Conservation (phyloP, 1,284 basidiomycete genomes). For the Fomes fomentarius region DNA sequence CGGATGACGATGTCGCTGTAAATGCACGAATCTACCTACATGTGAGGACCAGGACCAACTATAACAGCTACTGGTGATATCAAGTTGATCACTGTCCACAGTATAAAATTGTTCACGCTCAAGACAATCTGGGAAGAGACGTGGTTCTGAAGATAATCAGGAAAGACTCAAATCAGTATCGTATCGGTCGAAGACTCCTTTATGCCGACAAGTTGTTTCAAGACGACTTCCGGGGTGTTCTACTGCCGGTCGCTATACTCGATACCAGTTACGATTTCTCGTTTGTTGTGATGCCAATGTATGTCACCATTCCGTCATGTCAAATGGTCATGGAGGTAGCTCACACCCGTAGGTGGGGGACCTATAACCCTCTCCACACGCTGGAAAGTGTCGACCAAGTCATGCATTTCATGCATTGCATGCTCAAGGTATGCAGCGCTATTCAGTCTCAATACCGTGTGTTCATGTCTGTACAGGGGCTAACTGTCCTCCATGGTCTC, state of each 20-base stretch:
- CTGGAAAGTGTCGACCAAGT: background rate
- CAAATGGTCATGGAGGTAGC: too few relatives aligned
- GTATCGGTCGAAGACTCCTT: conserved; percentile 1
- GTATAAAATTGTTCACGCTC: background rate
- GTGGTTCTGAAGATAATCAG: conserved; percentile 3
- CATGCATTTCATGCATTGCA: background rate
- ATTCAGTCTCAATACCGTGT: background rate
- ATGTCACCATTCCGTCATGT: background rate
- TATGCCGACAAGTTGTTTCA: background rate
- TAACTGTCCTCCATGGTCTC: background rate
- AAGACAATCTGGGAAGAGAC: background rate
- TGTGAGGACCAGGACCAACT: too few relatives aligned
- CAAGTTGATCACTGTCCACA: background rate
- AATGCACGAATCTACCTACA: too few relatives aligned
- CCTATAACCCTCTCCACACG: too few relatives aligned
- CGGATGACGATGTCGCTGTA: too few relatives aligned
- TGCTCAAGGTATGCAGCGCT: background rate
- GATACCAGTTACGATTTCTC: conserved; percentile 3
- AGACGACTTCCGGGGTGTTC: background rate
- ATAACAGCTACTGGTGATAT: too few relatives aligned
- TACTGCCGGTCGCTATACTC: conserved; percentile 5
- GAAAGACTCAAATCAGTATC: background rate
- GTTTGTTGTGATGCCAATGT: conserved; percentile 10
- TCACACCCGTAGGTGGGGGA: background rate
- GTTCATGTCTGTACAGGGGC: background rate